A percentile compares a stretch with the other conserved stretches of the same genome.
These are phyloP conservation scores for Saccharomycopsis lassenensis DNA, from an alignment of 805 yeast genomes.

Conservation along the genomic window DNA sequence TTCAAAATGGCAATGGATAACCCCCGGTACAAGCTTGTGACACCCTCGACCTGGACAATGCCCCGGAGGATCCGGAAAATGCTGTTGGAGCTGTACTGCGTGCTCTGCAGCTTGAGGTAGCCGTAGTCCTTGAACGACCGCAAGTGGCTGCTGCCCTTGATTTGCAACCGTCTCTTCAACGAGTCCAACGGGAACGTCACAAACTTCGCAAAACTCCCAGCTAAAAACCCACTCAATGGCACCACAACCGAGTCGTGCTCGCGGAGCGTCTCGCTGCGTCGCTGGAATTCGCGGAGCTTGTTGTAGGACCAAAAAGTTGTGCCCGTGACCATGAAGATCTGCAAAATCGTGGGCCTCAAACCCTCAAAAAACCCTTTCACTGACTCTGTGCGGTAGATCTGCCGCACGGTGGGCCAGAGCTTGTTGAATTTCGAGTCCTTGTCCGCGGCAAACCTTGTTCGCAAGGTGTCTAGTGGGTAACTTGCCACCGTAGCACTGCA, in stretches of 20 bases:
- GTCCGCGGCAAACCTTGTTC: conserved; percentile 75
- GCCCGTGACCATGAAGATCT: conserved; percentile 16
- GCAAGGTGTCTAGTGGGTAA: conserved; percentile 82
- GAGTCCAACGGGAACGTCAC: conserved; percentile 81
- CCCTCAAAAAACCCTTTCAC: conserved; percentile 40
- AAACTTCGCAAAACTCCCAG: conserved; percentile 68
- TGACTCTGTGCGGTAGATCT: conserved; percentile 29
- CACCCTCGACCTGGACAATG: conserved; percentile 12
- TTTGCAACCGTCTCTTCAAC: conserved; percentile 65
- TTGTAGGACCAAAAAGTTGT: conserved; percentile 15
- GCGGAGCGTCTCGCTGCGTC: conserved; percentile 15
- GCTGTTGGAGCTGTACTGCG: conserved; percentile 7
- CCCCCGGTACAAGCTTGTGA: conserved; percentile 15
- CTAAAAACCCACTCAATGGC: conserved; percentile 56
- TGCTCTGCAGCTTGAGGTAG: conserved; percentile 4
- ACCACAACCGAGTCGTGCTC: conserved; percentile 26
- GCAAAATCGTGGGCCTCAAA: conserved; percentile 29
- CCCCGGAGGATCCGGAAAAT: conserved; percentile 4
- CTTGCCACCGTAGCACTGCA: conserved; percentile 58
- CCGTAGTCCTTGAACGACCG: conserved; percentile 2
- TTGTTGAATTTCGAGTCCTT: conserved; percentile 26
- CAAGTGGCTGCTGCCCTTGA: conserved; percentile 28
- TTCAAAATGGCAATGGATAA: conserved; percentile 15
- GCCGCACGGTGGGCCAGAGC: conserved; percentile 25
- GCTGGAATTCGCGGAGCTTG: conserved; percentile 26